These are phyloP conservation scores for Sonneratia alba DNA, from an alignment of 345 rosid genomes.

Conservation along the genomic window DNA sequence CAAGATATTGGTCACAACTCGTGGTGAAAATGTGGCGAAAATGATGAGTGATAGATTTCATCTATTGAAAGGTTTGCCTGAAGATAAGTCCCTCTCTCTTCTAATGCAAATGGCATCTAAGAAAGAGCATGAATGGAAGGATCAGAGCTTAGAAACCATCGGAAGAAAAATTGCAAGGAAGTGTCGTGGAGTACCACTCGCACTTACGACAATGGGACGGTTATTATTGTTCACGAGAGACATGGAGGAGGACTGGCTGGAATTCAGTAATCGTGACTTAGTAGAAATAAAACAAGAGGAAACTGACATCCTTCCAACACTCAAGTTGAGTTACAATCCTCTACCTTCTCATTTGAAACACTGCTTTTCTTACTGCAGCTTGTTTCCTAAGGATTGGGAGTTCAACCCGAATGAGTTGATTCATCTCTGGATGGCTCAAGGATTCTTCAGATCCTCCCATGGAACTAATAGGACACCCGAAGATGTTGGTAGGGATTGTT, in stretches of 20 bases:
- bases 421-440: slow-evolving; percentile 16
- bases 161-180: neutral
- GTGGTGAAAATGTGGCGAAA: accelerated
- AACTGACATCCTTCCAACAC: slow-evolving; percentile 8
- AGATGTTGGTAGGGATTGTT: neutral
- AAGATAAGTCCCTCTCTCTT: neutral
- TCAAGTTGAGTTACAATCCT: slow-evolving; percentile 13
- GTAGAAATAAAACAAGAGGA: neutral
- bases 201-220: neutral
- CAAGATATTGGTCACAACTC: slow-evolving; percentile 5
- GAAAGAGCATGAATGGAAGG: neutral
- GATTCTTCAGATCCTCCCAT: slow-evolving; percentile 2
- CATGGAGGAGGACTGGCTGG: slow-evolving; percentile 5
- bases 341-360: slow-evolving; percentile 14
- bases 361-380: slow-evolving; percentile 18
- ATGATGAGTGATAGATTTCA: accelerated
- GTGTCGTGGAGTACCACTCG: neutral
- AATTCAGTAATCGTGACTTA: neutral
- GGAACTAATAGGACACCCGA: neutral
- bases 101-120: neutral
- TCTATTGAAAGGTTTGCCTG: neutral
- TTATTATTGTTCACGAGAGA: neutral
- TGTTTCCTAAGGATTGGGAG: slow-evolving; percentile 16
- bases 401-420: neutral
- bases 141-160: neutral